Percentiles rank a stretch among this genome's conserved stretches.
Evolutionary conservation across 2,329 filamentous ascomycete species (phyloP).

Genomic region (Diaporthe batatas): DNA sequence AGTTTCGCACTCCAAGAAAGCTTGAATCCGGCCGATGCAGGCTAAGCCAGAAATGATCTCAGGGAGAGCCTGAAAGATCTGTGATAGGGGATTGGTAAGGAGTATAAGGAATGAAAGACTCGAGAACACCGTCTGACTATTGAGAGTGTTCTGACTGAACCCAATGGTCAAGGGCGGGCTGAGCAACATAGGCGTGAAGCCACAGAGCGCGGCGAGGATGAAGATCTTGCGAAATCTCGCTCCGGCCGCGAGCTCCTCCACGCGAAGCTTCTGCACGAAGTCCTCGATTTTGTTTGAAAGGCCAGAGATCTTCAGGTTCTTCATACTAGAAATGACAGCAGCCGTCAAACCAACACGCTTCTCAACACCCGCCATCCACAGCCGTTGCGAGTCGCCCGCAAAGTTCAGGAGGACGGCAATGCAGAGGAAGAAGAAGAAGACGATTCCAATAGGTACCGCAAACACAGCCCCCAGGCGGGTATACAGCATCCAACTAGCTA

Average conservation of each 20-base stretch:
- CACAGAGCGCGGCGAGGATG: constrained; percentile 47
- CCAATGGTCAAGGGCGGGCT: constrained; percentile 53
- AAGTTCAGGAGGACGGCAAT: constrained; percentile 43
- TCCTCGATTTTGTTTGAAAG: constrained; percentile 47
- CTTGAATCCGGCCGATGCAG: constrained; percentile 54
- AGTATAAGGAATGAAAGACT: constrained; percentile 53
- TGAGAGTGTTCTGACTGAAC: constrained; percentile 44
- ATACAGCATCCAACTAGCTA: constrained; percentile 52
- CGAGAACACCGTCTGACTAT: constrained; percentile 49
- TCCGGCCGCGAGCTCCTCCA: constrained; percentile 46
- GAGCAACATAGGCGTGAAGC: constrained; percentile 51
- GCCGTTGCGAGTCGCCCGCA: constrained; percentile 46
- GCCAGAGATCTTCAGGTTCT: constrained; percentile 49
- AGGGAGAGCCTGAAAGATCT: constrained; percentile 52
- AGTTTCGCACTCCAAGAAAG: constrained; percentile 52
- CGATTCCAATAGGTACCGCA: constrained; percentile 49
- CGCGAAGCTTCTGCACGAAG: constrained; percentile 46
- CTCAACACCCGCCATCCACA: constrained; percentile 51
- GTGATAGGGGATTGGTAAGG: constrained; percentile 50
- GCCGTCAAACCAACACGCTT: constrained; percentile 48
- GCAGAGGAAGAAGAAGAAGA: constrained; percentile 43
- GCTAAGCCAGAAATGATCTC: constrained; percentile 50
- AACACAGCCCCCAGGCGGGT: constrained; percentile 51
- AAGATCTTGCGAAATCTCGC: constrained; percentile 45
- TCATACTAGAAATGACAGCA: constrained; percentile 48